Percentiles rank a stretch among this genome's conserved stretches.
These are phyloP conservation scores for Guyanaporus albipodus DNA, from an alignment of 768 basidiomycete species.

Conservation along the genomic window DNA sequence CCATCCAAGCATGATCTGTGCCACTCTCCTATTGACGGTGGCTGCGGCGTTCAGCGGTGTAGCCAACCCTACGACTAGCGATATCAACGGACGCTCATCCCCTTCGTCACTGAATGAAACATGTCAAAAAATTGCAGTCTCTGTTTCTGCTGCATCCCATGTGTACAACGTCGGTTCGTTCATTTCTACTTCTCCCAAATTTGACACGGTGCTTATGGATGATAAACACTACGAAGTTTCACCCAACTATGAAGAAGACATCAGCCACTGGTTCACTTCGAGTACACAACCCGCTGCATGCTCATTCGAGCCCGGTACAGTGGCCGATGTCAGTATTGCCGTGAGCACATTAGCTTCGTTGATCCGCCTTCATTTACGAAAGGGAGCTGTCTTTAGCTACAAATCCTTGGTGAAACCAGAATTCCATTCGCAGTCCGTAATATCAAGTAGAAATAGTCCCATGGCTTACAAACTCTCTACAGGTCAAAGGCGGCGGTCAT, in stretches of 20 bases:
- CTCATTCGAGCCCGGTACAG: slow-evolving; percentile 55
- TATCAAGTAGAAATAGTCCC: background rate
- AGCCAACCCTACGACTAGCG: too few species aligned
- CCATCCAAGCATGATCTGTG: too few species aligned
- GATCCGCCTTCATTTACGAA: background rate
- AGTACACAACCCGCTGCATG: slow-evolving; percentile 46
- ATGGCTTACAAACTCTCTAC: background rate
- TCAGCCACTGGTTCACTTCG: slow-evolving; percentile 50
- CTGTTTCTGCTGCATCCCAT: slow-evolving; percentile 31
- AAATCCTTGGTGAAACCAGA: slow-evolving; percentile 41
- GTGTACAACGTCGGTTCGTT: slow-evolving; percentile 43
- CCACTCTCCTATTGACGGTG: too few species aligned
- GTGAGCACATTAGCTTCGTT: slow-evolving; percentile 27
- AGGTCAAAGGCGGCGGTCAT: slow-evolving; percentile 66
- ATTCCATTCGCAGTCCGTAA: slow-evolving; percentile 23
- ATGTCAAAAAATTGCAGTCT: background rate
- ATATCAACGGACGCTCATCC: too few species aligned
- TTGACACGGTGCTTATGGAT: background rate
- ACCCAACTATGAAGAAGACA: slow-evolving; percentile 37
- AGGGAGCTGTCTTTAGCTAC: slow-evolving; percentile 1
- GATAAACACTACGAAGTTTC: slow-evolving; percentile 3
- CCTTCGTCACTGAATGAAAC: background rate
- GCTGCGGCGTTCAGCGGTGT: too few species aligned
- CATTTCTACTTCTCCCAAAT: background rate
- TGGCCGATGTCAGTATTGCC: slow-evolving; percentile 46